phyloP scores from a whole-genome alignment of 306 rosid species.

The Vicia faba region DNA sequence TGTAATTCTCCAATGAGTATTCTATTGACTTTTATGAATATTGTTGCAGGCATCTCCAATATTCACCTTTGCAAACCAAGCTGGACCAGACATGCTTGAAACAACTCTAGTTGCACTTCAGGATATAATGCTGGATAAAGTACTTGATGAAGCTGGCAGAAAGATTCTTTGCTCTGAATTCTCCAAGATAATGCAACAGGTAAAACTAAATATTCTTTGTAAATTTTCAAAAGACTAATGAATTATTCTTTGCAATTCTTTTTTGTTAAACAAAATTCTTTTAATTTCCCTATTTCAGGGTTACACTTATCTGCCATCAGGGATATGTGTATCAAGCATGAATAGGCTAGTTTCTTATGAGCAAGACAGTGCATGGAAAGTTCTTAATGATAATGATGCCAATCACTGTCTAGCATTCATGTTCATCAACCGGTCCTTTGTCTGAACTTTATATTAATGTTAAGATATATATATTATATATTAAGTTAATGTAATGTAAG shows the following conservation, averaged over 20 bases:
- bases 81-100: slow-evolving; percentile 97
- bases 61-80: slow-evolving; percentile 94
- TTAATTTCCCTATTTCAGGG: slow-evolving; percentile 52
- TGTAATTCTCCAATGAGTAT: too few relatives aligned
- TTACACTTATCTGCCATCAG: slow-evolving; percentile 74
- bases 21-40: background rate
- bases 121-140: slow-evolving; percentile 93
- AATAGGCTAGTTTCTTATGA: slow-evolving; percentile 86
- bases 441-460: slow-evolving; percentile 47
- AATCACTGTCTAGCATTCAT: slow-evolving; percentile 93
- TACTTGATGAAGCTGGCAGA: slow-evolving; percentile 85
- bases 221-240: too few relatives aligned
- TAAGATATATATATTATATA: too few relatives aligned
- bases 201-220: too few relatives aligned
- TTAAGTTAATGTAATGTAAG: slow-evolving; percentile 43
- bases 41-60: slow-evolving; percentile 86
- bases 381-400: slow-evolving; percentile 80
- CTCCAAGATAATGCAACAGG: slow-evolving; percentile 98
- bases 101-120: slow-evolving; percentile 95
- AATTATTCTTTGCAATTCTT: too few relatives aligned
- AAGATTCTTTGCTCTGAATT: slow-evolving; percentile 87
- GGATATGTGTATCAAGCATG: slow-evolving; percentile 89
- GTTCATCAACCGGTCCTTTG: slow-evolving; percentile 95
- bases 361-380: slow-evolving; percentile 93
- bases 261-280: too few relatives aligned